Conservation (phyloP, 768 basidiomycete genomes). For the Inosperma sp. region DNA sequence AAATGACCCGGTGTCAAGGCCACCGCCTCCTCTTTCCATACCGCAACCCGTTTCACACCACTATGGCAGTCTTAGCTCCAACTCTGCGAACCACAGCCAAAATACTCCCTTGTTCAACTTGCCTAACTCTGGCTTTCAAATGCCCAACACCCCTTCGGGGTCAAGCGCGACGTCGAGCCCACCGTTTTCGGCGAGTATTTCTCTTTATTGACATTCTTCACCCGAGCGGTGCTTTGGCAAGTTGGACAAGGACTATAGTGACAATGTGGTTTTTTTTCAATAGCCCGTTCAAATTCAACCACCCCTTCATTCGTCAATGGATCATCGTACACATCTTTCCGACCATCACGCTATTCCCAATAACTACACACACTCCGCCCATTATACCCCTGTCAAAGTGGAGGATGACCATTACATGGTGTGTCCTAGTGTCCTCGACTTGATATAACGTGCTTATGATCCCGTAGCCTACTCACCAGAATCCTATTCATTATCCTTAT, state of each 20-base stretch:
- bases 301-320: constrained; percentile 45
- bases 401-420: constrained; percentile 63
- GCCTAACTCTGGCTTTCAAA: constrained; percentile 54
- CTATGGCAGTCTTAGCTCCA: constrained; percentile 42
- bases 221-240: constrained; percentile 30
- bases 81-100: constrained; percentile 36
- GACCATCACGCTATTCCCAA: constrained; percentile 37
- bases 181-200: constrained; percentile 83
- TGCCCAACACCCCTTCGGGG: constrained; percentile 67
- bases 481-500: constrained; percentile 46
- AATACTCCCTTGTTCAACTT: constrained; percentile 47
- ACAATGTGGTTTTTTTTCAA: constrained; percentile 38
- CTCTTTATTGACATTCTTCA: constrained; percentile 35
- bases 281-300: constrained; percentile 69
- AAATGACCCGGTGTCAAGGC: constrained; percentile 34
- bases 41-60: constrained; percentile 54
- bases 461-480: constrained; percentile 23
- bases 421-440: constrained; percentile 18
- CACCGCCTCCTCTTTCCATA: constrained; percentile 57
- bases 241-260: constrained; percentile 51
- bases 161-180: constrained; percentile 72
- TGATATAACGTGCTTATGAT: constrained; percentile 7
- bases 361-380: constrained; percentile 40
- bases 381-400: constrained; percentile 57
- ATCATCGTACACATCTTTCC: constrained; percentile 43